phyloP scores from a whole-genome alignment of 2,329 filamentous ascomycete species.

The Apiospora sp. region DNA sequence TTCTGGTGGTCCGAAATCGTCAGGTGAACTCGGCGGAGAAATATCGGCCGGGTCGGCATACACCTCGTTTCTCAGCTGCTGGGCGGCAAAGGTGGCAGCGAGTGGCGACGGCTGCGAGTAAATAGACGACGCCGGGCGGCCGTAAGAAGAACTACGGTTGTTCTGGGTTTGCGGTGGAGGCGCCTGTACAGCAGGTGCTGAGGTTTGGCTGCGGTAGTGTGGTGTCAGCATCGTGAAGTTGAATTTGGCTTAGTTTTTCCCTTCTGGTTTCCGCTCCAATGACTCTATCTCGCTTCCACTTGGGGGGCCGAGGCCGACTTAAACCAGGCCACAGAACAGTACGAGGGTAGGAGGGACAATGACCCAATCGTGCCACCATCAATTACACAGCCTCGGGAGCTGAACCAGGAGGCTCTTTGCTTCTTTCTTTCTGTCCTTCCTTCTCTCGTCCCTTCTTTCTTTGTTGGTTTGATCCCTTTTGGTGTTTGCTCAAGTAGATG shows the following conservation, averaged over 20 bases:
- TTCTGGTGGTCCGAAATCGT: conserved; percentile 47
- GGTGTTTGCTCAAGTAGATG: not conserved
- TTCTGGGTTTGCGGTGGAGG: conserved; percentile 42
- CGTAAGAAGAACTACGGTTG: not conserved
- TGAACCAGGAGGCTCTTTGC: not conserved
- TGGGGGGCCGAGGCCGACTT: not conserved
- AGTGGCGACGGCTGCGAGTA: conserved; percentile 65
- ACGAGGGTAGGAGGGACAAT: conserved; percentile 1
- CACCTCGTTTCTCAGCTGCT: conserved; percentile 38
- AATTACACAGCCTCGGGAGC: conserved; percentile 4
- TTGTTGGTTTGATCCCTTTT: not conserved
- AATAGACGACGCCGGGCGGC: conserved; percentile 64
- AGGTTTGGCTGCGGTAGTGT: conserved; percentile 39
- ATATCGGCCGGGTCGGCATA: conserved; percentile 47
- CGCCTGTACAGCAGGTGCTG: conserved; percentile 38
- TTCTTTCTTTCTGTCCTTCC: not conserved
- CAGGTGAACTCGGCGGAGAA: conserved; percentile 66
- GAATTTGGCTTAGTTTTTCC: not conserved
- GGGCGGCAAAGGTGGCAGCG: conserved; percentile 42
- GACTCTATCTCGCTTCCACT: not conserved
- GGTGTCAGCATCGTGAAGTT: conserved; percentile 34
- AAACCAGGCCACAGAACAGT: conserved; percentile 2
- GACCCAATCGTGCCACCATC: not conserved
- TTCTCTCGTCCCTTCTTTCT: not conserved
- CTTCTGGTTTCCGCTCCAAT: not conserved